phyloP scores from a whole-genome alignment of 495 filamentous ascomycete genomes.

The Talaromyces wortmannii region DNA sequence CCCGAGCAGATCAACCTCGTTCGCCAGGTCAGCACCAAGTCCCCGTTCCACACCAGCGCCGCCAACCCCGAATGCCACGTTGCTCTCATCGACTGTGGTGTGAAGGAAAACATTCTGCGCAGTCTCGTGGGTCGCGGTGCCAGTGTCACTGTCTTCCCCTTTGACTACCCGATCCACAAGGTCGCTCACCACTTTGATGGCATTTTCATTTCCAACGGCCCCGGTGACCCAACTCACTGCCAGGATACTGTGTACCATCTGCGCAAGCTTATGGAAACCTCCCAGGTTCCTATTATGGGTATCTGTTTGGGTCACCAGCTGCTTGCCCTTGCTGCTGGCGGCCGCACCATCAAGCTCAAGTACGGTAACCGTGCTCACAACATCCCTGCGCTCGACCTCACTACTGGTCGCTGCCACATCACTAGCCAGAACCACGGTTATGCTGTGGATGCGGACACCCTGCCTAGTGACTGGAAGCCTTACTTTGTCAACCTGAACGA shows the following conservation, averaged over 20 bases:
- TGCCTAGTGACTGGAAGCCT: conserved; percentile 85
- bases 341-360: conserved; percentile 86
- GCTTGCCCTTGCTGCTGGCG: conserved; percentile 77
- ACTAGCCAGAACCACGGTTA: conserved; percentile 98
- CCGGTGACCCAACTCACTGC: conserved; percentile 96
- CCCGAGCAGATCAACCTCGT: conserved; percentile 96
- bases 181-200: conserved; percentile 95
- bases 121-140: conserved; percentile 83
- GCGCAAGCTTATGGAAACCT: conserved; percentile 77
- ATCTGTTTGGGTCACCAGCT: conserved; percentile 90
- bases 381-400: conserved; percentile 90
- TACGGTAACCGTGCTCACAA: conserved; percentile 98
- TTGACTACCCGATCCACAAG: conserved; percentile 96
- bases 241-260: conserved; percentile 88
- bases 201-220: conserved; percentile 95
- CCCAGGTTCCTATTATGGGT: conserved; percentile 68
- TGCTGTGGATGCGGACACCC: conserved; percentile 80
- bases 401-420: conserved; percentile 96
- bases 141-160: conserved; percentile 88
- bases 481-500: conserved; percentile 98
- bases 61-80: conserved; percentile 77
- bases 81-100: conserved; percentile 94
- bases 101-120: conserved; percentile 98
- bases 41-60: conserved; percentile 88
- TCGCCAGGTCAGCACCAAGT: conserved; percentile 91